A percentile compares a stretch with the other conserved stretches of the same genome.
These are phyloP conservation scores for Torulaspora pretoriensis DNA, from an alignment of 1,139 yeast species.

Conservation along the genomic window DNA sequence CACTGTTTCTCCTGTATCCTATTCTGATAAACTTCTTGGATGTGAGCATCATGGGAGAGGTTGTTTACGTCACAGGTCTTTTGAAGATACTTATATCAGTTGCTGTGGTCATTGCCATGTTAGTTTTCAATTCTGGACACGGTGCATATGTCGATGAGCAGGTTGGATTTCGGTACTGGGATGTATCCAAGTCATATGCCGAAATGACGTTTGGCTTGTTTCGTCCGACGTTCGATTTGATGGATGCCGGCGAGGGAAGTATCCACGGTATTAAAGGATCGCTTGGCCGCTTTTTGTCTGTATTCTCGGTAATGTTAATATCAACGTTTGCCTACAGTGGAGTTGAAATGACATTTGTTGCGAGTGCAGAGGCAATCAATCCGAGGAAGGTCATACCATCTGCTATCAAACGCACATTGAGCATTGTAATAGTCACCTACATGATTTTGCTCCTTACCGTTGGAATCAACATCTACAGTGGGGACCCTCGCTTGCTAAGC, in stretches of 20 bases:
- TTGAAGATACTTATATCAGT: conserved; percentile 52
- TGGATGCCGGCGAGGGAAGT: conserved; percentile 46
- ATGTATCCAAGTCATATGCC: conserved; percentile 47
- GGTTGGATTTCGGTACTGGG: conserved; percentile 69
- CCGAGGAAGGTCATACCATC: conserved; percentile 74
- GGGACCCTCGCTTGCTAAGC: conserved; percentile 59
- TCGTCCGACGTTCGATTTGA: conserved; percentile 60
- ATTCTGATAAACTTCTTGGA: conserved; percentile 55
- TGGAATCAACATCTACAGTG: conserved; percentile 67
- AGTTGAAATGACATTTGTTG: conserved; percentile 74
- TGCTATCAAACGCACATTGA: conserved; percentile 69
- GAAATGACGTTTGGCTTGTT: conserved; percentile 63
- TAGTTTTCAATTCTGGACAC: conserved; percentile 50
- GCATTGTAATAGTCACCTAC: conserved; percentile 64
- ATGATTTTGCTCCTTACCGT: conserved; percentile 63
- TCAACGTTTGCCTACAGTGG: conserved; percentile 76
- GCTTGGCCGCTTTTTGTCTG: conserved; percentile 60
- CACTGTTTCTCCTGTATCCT: conserved; percentile 45
- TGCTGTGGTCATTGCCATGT: conserved; percentile 57
- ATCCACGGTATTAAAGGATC: conserved; percentile 53
- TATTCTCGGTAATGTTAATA: conserved; percentile 56
- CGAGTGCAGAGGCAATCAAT: conserved; percentile 82
- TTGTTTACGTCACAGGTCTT: conserved; percentile 61
- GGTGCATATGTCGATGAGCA: conserved; percentile 37
- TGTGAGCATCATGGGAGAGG: conserved; percentile 67